Base-by-base conservation (phyloP, 371 early-diverging fungal genomes). In the Basidiobolus meristosporus region DNA sequence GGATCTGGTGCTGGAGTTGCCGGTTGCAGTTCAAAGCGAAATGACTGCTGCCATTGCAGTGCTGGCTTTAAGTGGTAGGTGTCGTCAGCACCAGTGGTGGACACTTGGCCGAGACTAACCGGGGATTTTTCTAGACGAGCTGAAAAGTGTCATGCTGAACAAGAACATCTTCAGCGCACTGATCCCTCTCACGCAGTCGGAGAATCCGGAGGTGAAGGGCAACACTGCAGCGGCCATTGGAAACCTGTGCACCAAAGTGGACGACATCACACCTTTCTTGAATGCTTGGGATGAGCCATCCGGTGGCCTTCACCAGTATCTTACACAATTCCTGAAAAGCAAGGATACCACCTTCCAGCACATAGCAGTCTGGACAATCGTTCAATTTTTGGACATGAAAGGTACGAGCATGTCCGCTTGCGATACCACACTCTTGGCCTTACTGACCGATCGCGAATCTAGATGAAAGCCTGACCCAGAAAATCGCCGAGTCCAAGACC, bases 31-130 rank as follows among this genome's bases (percentile, higher is more conserved):
- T 5, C 63, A 80, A 51, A 68, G 74, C 19, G 90, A 90, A 46
- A 79, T 87, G 82, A 81, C 82, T 0, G 89, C 90, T 2, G 80
- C 80, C 17, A 68, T 90, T 47, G 88, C 84, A 26, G 84, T 87
- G 5, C 57, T 90, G 42, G 88, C 78, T 5, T 49, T 83, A 12
- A 70, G 77, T 52, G 70, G 67, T 65, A 57, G 30, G 42, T 44
- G 11, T 40, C 9, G 17, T 7, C n/a, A 2, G 11, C 0, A 7
- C 7, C 35, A 36, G n/a, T n/a, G n/a, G n/a, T n/a, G n/a, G n/a
- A n/a, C n/a, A n/a, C n/a, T n/a, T n/a, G n/a, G n/a, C n/a, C n/a
- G n/a, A n/a, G n/a, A n/a, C n/a, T n/a, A n/a, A n/a, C n/a, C n/a
- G n/a, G n/a, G n/a, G n/a, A n/a, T n/a, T n/a, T 23, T 38, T 30